These are phyloP conservation scores for Sequoiadendron giganteum DNA, from an alignment of 75 land plant species.

Conservation along the genomic window DNA sequence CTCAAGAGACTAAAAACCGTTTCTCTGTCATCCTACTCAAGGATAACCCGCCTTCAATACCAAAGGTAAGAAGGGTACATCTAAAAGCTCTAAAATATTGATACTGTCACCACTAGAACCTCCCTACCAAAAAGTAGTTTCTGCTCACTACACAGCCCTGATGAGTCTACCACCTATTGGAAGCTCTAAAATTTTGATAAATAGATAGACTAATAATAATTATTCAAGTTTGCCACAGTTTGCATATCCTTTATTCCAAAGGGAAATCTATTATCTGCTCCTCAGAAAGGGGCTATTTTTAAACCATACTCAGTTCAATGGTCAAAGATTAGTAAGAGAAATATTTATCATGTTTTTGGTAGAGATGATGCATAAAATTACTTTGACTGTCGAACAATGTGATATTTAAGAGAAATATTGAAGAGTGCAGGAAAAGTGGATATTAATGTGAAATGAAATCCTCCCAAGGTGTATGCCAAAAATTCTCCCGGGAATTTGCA, in stretches of 20 bases:
- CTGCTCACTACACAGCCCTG: not conserved
- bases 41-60: not conserved
- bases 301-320: too few species aligned
- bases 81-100: not conserved
- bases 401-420: too few species aligned
- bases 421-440: not conserved
- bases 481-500: not conserved
- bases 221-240: not conserved
- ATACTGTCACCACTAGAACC: not conserved
- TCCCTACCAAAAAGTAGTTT: not conserved
- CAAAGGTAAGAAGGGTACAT: not conserved
- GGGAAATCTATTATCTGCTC: not conserved
- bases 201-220: not conserved
- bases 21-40: not conserved
- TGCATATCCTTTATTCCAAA: not conserved
- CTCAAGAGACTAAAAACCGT: not conserved
- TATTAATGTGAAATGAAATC: not conserved
- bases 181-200: not conserved
- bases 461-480: not conserved
- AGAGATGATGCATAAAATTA: too few species aligned
- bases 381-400: too few species aligned
- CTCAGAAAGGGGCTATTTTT: too few species aligned
- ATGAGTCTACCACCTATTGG: not conserved
- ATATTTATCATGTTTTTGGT: too few species aligned
- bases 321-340: too few species aligned